Base-by-base conservation (phyloP, 2,329 filamentous ascomycete genomes). In the Fusarium irregulare region DNA sequence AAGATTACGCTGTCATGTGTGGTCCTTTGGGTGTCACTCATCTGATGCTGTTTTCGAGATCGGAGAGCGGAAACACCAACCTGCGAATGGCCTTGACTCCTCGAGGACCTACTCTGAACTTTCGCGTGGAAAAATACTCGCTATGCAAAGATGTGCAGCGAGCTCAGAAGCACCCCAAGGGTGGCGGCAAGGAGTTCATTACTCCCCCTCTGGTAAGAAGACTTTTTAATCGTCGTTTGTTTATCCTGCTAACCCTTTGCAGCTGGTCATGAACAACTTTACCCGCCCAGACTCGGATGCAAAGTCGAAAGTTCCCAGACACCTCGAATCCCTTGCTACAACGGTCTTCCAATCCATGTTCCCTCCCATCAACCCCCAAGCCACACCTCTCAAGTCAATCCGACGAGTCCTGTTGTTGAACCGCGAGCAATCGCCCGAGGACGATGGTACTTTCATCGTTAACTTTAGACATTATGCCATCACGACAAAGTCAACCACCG, bases 251-350 rank as follows among this genome's bases (percentile, higher is more conserved):
- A 76, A 81, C 71, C 56, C 14, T 32, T 30, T 53, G 4, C 66
- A 91, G 88, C 87, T 99, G 46, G 96, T 99, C 72, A 98, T 99
- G 96, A 99, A 99, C 83, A 98, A 97, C 80, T 97, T 99, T 80
- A 88, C 88, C 41, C 91, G 90, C 6, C 87, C 91, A 28, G 84
- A 83, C 32, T 77, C 86, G 46, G 87, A 89, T 60, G 81, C 87
- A 30, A 87, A 86, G 60, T 87, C 89, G 23, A 89, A 91, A 66
- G 90, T 97, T n/a, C 94, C 95, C 7, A 97, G 93, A 78, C 94
- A 98, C 74, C 92, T 99, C 76, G 96, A 99, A 82, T 91, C 92
- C 25, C 90, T 99, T 32, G 91, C 94, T 4, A 98, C 94, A 4
- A 97, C 94, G 47, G 90, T 98, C 76, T 99, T 98, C 82, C 95